Evolutionary conservation across 2,329 filamentous ascomycete genomes (phyloP), one percentile per base, ranked within the genome.

Genomic region (Aspergillus thermomutatus): DNA sequence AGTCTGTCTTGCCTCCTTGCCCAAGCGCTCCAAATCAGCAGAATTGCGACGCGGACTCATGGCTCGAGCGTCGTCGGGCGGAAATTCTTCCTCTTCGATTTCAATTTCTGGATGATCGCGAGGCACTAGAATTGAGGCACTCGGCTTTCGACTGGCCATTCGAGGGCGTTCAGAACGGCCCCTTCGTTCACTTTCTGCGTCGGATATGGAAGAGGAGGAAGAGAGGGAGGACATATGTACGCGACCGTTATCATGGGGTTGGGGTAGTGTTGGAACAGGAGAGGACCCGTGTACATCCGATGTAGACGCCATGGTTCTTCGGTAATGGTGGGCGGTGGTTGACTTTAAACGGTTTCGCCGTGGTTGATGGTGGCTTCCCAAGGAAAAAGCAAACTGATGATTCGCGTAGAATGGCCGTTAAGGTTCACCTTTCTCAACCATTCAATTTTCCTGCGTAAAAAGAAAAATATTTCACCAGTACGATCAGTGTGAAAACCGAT

Each of bases 31-130:
- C 53, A 97, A 84, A 71, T 97, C 93, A 69, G 94, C 91, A 67
- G 88, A 95, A 62, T 91, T 96, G 67, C 93, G 82, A 65, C 93
- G 82, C 2, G 93, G 93, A 72, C 92, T 97, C 93, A 99, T 97
- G 59, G 91, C 90, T 68, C 93, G 82, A 60, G 94, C 92, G 73
- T 97, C 92, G 72, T 91, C 89, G 25, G 92, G 89, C 26, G 92
- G 91, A 65, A 92, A 90, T 61, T 90, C 83, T 60, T 89, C 84
- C 61, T 91, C 87, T 59, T 87, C 78, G 37, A 90, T 84, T 63
- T 90, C 88, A 59, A 91, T 85, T 57, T 88, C 85, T 21, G 84
- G 85, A 66, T 83, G 89, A 69, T 93, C 89, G 64, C 90, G 85
- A 37, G 89, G 88, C 41, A 95, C 88, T 61, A 92, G 89, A 62